phyloP scores from a whole-genome alignment of 768 basidiomycete species.

The Xanthoconium stramineum region DNA sequence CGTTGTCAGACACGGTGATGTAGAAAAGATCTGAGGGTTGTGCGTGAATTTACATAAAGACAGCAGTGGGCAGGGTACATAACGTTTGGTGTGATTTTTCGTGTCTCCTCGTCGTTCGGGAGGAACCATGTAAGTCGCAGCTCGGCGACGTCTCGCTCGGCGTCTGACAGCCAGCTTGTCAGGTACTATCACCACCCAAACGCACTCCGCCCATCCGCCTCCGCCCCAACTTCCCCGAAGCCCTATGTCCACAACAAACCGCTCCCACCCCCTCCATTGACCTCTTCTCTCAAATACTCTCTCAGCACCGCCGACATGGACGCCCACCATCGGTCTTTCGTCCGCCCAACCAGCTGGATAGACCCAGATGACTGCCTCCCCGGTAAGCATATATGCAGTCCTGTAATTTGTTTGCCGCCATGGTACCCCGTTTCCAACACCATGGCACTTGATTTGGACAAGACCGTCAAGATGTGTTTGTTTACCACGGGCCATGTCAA shows the following conservation, averaged over 20 bases:
- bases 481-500: constrained; percentile 23
- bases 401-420: constrained; percentile 8
- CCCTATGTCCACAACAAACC: constrained; percentile 33
- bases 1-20: constrained; percentile 1
- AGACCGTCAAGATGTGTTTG: constrained; percentile 12
- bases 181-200: constrained; percentile 24
- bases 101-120: constrained; percentile 1
- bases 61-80: constrained; percentile 14
- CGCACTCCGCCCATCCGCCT: constrained; percentile 25
- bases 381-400: constrained; percentile 19
- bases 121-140: constrained; percentile 18
- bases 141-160: too few relatives aligned
- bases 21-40: background rate
- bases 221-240: constrained; percentile 26
- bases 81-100: constrained; percentile 12
- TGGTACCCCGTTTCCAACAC: constrained; percentile 16
- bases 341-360: constrained; percentile 27
- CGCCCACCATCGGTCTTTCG: constrained; percentile 16
- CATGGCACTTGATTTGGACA: constrained; percentile 7
- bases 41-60: constrained; percentile 29
- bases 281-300: constrained; percentile 15
- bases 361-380: constrained; percentile 12
- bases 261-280: constrained; percentile 40
- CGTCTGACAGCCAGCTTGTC: background rate
- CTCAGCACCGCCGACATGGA: constrained; percentile 29